These are phyloP conservation scores for Limnanthes douglasii DNA, from an alignment of 345 rosid species.

Conservation along the genomic window DNA sequence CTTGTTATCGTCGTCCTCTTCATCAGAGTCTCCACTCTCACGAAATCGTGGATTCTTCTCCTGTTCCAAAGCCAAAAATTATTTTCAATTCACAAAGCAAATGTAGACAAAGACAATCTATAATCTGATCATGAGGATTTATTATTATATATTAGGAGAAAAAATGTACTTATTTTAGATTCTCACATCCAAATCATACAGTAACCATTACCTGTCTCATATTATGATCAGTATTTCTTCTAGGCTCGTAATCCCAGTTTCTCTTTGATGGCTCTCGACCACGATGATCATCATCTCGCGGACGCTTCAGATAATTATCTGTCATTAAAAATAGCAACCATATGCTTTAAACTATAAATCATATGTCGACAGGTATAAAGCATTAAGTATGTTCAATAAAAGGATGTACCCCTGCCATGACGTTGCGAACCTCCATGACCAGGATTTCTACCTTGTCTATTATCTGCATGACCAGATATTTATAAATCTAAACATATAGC, in stretches of 20 bases:
- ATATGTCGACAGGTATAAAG: not conserved
- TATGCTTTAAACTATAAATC: not conserved
- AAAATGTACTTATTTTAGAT: too few relatives aligned
- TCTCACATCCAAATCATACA: too few relatives aligned
- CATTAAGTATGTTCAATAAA: not conserved
- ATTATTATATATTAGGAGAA: too few relatives aligned
- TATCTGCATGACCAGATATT: conserved; percentile 50
- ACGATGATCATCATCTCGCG: conserved; percentile 77
- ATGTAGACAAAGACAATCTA: too few relatives aligned
- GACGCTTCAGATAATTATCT: conserved; percentile 73
- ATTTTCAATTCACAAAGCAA: too few relatives aligned
- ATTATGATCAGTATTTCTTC: conserved; percentile 47
- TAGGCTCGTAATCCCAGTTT: conserved; percentile 42
- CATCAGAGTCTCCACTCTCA: conserved; percentile 91
- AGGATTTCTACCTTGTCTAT: conserved; percentile 55
- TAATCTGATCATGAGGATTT: too few relatives aligned
- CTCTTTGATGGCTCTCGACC: conserved; percentile 53
- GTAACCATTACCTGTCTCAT: conserved; percentile 57
- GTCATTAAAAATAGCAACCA: not conserved
- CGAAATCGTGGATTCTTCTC: conserved; percentile 98
- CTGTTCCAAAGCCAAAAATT: conserved; percentile 21
- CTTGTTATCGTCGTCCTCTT: conserved; percentile 73
- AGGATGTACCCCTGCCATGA: conserved; percentile 47
- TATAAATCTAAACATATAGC: not conserved
- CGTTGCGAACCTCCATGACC: conserved; percentile 60